phyloP scores from a whole-genome alignment of 75 land plant genomes.

The Larix kaempferi region DNA sequence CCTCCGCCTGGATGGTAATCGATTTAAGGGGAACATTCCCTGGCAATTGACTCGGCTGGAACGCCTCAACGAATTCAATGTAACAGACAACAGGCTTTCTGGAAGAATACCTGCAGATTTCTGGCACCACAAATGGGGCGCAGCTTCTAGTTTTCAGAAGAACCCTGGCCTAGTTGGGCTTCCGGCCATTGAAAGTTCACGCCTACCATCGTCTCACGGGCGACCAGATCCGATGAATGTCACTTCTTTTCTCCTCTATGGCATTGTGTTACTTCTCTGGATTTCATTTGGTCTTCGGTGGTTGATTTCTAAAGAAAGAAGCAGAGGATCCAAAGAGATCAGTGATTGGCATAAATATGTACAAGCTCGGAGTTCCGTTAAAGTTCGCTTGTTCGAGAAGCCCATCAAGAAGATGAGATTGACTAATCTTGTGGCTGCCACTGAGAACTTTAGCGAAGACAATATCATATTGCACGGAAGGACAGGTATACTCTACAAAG shows the following conservation, averaged over 20 bases:
- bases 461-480: slow-evolving; percentile 63
- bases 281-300: neutral
- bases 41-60: slow-evolving; percentile 36
- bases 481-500: slow-evolving; percentile 81
- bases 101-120: slow-evolving; percentile 52
- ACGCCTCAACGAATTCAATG: slow-evolving; percentile 48
- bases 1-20: slow-evolving; percentile 9
- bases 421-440: slow-evolving; percentile 77
- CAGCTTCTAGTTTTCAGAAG: slow-evolving; percentile 1
- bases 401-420: slow-evolving; percentile 66
- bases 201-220: slow-evolving; percentile 1
- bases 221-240: neutral
- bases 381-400: slow-evolving; percentile 82
- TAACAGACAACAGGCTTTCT: slow-evolving; percentile 43
- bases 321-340: neutral
- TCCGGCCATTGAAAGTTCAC: slow-evolving; percentile 4
- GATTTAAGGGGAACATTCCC: slow-evolving; percentile 9
- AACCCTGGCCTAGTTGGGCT: slow-evolving; percentile 4
- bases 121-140: neutral
- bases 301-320: neutral
- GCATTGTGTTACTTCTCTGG: neutral
- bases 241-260: neutral
- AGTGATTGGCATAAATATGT: no score
- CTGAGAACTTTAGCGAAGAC: slow-evolving; percentile 50
- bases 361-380: neutral